A percentile compares a stretch with the other conserved stretches of the same genome.
phyloP scores from a whole-genome alignment of 345 rosid genomes.

The Citrus australasica region DNA sequence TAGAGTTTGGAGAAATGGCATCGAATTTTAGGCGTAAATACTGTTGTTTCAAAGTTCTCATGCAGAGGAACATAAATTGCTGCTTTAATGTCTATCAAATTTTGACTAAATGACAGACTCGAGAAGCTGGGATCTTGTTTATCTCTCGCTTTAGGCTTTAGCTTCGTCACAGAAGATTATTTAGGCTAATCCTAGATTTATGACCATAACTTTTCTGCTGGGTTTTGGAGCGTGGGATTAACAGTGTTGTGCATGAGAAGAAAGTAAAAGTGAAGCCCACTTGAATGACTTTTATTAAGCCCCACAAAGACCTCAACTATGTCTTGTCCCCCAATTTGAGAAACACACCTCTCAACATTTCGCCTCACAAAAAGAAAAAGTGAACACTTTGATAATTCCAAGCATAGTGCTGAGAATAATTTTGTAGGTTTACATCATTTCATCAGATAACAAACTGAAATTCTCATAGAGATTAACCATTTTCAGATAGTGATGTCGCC shows the following conservation, averaged over 20 bases:
- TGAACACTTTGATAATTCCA: background rate
- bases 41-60: no score
- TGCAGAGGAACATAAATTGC: no score
- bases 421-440: slow-evolving; percentile 2
- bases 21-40: no score
- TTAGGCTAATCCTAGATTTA: background rate
- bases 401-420: slow-evolving; percentile 19
- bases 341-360: slow-evolving; percentile 20
- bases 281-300: slow-evolving; percentile 6
- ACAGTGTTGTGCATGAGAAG: background rate
- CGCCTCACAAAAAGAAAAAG: slow-evolving; percentile 10
- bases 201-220: background rate
- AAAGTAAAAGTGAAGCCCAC: slow-evolving; percentile 17
- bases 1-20: no score
- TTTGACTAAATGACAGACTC: no score
- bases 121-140: no score
- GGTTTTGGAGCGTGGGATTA: background rate
- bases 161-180: background rate
- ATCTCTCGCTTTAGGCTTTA: no score
- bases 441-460: slow-evolving; percentile 3
- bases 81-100: no score
- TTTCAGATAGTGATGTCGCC: slow-evolving; percentile 15
- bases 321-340: slow-evolving; percentile 29
- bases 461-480: background rate
- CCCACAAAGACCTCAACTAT: slow-evolving; percentile 29